Conservation (phyloP, 2,329 filamentous ascomycete genomes). For the Xylaria polymorpha region DNA sequence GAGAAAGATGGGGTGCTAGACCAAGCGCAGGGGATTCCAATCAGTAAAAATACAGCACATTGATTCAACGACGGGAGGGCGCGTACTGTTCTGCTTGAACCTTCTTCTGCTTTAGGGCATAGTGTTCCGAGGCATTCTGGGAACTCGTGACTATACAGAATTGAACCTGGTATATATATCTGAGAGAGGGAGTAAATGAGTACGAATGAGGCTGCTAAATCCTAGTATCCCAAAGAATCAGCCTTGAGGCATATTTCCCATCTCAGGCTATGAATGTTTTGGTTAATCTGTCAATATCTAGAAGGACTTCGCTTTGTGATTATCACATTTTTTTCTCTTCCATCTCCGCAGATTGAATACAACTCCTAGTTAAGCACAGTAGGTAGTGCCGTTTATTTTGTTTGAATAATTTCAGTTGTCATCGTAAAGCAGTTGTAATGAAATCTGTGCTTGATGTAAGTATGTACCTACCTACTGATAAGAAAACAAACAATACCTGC, state of each 20-base stretch:
- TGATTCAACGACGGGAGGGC: not conserved
- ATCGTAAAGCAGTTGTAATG: no score
- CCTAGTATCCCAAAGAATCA: not conserved
- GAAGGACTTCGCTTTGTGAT: no score
- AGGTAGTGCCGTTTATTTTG: no score
- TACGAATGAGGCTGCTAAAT: not conserved
- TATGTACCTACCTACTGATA: no score
- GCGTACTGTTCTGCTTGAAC: not conserved
- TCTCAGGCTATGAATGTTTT: not conserved
- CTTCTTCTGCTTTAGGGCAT: not conserved
- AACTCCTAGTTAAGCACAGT: no score
- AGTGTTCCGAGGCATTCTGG: not conserved
- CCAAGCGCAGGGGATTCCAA: not conserved
- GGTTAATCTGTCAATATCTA: not conserved
- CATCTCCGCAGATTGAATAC: no score
- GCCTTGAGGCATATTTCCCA: not conserved
- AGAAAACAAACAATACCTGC: no score
- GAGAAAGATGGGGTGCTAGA: conserved; percentile 1
- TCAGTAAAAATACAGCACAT: not conserved
- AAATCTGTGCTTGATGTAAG: no score
- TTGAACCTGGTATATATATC: not conserved
- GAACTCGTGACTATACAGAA: not conserved
- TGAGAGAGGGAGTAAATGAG: not conserved
- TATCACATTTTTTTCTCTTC: no score
- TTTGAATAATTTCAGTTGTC: no score